These are phyloP conservation scores for Hypoxylon sp. DNA, from an alignment of 2,329 filamentous ascomycete genomes.

Conservation along the genomic window DNA sequence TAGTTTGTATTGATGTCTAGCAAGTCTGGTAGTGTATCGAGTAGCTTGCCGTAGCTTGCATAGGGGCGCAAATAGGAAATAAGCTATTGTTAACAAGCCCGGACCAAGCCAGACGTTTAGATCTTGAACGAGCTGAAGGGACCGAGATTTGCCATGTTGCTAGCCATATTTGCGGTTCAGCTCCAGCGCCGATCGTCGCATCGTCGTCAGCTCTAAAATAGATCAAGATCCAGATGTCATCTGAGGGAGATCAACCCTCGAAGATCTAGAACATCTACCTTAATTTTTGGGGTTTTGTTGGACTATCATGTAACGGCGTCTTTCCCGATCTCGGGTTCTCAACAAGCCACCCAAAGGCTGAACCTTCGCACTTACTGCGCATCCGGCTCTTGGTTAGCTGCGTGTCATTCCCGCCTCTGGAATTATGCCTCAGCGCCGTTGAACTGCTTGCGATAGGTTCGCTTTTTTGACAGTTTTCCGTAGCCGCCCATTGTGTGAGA, in stretches of 20 bases:
- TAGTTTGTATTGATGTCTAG: constrained; percentile 4
- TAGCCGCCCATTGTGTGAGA: neutral
- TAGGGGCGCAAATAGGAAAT: constrained; percentile 3
- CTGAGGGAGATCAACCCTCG: constrained; percentile 12
- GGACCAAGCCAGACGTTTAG: constrained; percentile 3
- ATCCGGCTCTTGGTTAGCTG: constrained; percentile 15
- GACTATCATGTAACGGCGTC: constrained; percentile 10
- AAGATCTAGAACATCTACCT: constrained; percentile 17
- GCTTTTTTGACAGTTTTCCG: neutral
- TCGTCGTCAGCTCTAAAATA: constrained; percentile 16
- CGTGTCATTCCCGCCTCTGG: constrained; percentile 15
- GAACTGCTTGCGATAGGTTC: constrained; percentile 1
- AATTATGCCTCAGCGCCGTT: neutral
- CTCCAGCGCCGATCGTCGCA: constrained; percentile 7
- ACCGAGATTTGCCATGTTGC: neutral
- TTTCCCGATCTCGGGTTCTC: constrained; percentile 11
- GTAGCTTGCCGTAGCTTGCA: constrained; percentile 6
- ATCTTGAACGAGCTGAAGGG: constrained; percentile 2
- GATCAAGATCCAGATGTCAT: constrained; percentile 14
- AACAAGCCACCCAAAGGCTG: neutral
- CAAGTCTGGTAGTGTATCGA: neutral
- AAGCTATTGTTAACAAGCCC: constrained; percentile 12
- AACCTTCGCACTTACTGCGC: constrained; percentile 2
- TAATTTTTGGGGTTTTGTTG: neutral
- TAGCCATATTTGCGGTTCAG: constrained; percentile 14